A percentile compares a stretch with the other conserved stretches of the same genome.
Evolutionary conservation across 2,329 filamentous ascomycete species (phyloP).

Genomic region (Harringtonia lauricola): DNA sequence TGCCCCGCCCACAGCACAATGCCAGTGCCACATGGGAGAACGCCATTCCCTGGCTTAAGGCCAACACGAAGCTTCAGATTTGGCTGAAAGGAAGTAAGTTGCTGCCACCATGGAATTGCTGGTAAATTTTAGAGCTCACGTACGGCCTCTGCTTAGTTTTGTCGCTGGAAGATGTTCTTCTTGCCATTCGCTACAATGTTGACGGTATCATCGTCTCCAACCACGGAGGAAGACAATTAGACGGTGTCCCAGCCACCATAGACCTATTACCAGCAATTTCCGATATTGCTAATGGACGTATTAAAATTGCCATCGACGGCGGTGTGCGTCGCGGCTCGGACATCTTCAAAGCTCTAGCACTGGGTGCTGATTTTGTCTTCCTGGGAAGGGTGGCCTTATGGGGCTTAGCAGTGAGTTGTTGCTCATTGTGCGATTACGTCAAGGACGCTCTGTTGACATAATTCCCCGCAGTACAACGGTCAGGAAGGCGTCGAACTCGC

Average conservation of each 20-base stretch:
- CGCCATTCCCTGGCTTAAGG: not conserved
- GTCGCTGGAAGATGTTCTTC: slow-evolving; percentile 25
- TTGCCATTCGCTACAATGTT: slow-evolving; percentile 20
- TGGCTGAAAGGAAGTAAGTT: slow-evolving; percentile 30
- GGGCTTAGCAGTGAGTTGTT: slow-evolving; percentile 22
- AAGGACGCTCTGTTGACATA: not conserved
- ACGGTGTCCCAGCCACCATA: slow-evolving; percentile 31
- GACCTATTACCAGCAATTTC: slow-evolving; percentile 29
- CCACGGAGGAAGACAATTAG: slow-evolving; percentile 34
- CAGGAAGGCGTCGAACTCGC: slow-evolving; percentile 1
- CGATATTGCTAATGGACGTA: slow-evolving; percentile 34
- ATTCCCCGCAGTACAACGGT: not conserved
- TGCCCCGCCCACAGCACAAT: not conserved
- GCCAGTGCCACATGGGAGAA: not conserved
- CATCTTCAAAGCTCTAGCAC: slow-evolving; percentile 41
- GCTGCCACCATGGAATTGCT: not conserved
- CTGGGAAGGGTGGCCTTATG: slow-evolving; percentile 36
- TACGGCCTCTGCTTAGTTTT: not conserved
- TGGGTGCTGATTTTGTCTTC: slow-evolving; percentile 38
- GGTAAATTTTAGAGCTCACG: not conserved
- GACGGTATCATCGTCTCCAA: slow-evolving; percentile 28
- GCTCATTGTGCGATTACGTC: not conserved
- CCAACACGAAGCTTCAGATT: slow-evolving; percentile 32
- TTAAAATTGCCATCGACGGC: slow-evolving; percentile 42
- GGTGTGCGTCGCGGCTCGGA: slow-evolving; percentile 43